Base-by-base conservation (phyloP, 768 basidiomycete genomes). In the Xerocomellus chrysenteron region DNA sequence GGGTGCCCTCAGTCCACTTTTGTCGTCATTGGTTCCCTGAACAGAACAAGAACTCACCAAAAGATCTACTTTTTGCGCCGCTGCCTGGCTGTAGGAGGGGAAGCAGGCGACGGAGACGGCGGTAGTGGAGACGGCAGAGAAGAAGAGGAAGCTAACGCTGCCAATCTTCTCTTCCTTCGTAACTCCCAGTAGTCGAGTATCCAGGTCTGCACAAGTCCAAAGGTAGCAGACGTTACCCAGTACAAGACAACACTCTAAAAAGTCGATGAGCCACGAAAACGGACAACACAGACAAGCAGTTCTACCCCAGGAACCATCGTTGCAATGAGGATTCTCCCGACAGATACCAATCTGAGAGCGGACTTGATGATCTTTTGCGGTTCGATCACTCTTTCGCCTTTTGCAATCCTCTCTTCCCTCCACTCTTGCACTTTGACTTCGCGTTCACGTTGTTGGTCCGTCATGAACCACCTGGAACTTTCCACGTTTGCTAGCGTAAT, bases 401-500 rank as follows among this genome's bases (percentile, higher is more conserved):
- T 76, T 46, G 78, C 74, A 6, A 74, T 67, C 49, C 66, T 78
- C 47, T 74, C 73, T 37, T 78, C 80, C 48, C 75, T 79, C 65
- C 76, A 74, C 56, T 79, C 75, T 58, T 82, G 78, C 33, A 79
- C 74, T 37, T 74, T 71, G 52, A 76, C 76, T 53, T 79, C 73
- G 41, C 79, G 80, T 64, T 81, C 78, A 39, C 76, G 78, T 59
- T 83, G 82, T 16, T 78, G 80, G 5, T 84, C 77, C 33, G 78
- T 82, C 74, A 85, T 76, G 57, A 91, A 80, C 90, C 88, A 91
- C 40, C 81, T 81, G 36, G 84, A 81, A 9, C 87, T 84, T 65
- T 93, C 91, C 12, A 90, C 86, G 59, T 91, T 92, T 2, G 86
- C 87, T 76, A 92, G 77, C 11, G 88, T 90, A 40, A 90, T 68